Evolutionary conservation across 2,329 filamentous ascomycete species (phyloP).

Genomic region (Boeremia lycopersici): DNA sequence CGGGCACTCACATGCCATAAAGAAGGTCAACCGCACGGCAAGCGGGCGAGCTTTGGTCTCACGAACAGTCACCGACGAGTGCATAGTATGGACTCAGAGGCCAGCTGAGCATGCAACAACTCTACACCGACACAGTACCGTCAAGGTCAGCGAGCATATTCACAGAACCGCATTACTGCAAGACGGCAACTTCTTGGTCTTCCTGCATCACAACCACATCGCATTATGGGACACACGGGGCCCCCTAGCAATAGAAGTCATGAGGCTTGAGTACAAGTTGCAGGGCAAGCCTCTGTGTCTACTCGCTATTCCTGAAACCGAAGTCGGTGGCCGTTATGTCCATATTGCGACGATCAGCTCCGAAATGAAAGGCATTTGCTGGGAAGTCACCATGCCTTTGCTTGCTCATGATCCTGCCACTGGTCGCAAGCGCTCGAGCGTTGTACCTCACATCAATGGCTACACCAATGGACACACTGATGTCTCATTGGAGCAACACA

Average conservation of each 20-base stretch:
- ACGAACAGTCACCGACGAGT: constrained; percentile 77
- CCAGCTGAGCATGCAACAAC: constrained; percentile 57
- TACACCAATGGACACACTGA: constrained; percentile 38
- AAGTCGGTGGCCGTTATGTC: constrained; percentile 55
- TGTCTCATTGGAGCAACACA: constrained; percentile 68
- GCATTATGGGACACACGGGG: constrained; percentile 80
- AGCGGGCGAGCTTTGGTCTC: constrained; percentile 82
- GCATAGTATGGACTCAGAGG: constrained; percentile 80
- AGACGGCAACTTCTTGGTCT: constrained; percentile 80
- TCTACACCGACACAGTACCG: constrained; percentile 70
- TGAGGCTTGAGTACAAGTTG: constrained; percentile 63
- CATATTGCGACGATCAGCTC: constrained; percentile 86
- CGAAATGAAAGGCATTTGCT: constrained; percentile 77
- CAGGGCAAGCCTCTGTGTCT: constrained; percentile 79
- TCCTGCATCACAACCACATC: constrained; percentile 72
- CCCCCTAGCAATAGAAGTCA: constrained; percentile 64
- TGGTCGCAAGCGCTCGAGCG: constrained; percentile 34
- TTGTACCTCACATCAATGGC: constrained; percentile 29
- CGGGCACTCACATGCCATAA: constrained; percentile 79
- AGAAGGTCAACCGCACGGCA: constrained; percentile 85
- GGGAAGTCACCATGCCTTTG: constrained; percentile 72
- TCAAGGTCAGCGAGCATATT: constrained; percentile 72
- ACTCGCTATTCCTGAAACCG: constrained; percentile 71
- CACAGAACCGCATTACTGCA: constrained; percentile 79
- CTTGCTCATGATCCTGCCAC: constrained; percentile 36